phyloP scores from a whole-genome alignment of 257 asterid genomes.

The Gentiana straminea region DNA sequence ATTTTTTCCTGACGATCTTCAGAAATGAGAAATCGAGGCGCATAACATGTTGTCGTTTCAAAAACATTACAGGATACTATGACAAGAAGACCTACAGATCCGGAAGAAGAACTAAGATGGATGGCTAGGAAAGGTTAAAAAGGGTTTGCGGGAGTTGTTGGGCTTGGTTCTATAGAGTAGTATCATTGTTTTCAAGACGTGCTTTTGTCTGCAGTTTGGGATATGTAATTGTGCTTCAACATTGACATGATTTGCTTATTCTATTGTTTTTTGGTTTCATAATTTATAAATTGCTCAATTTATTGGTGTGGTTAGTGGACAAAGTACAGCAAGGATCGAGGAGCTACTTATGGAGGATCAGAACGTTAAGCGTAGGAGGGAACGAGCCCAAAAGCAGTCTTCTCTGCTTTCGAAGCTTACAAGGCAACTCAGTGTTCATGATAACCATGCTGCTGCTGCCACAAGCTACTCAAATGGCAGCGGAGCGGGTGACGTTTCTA shows the following conservation, averaged over 20 bases:
- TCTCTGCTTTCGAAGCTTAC: conserved; percentile 22
- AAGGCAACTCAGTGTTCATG: conserved; percentile 18
- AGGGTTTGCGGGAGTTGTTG: no score
- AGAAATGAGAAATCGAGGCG: background rate
- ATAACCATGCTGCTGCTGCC: conserved; percentile 19
- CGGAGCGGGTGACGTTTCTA: conserved; percentile 12
- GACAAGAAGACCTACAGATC: conserved; percentile 83
- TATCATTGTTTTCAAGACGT: no score
- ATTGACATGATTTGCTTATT: background rate
- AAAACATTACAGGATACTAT: conserved; percentile 51
- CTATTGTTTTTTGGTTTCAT: background rate
- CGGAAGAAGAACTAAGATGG: conserved; percentile 97
- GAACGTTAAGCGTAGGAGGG: conserved; percentile 22
- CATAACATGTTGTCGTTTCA: background rate
- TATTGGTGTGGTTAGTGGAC: conserved; percentile 16
- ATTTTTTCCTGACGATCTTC: background rate
- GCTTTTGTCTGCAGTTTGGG: background rate
- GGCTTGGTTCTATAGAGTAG: no score
- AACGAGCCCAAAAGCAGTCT: conserved; percentile 19
- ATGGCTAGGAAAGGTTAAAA: conserved; percentile 39
- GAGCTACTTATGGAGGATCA: conserved; percentile 25
- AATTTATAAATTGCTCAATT: conserved; percentile 4
- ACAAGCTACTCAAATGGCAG: conserved; percentile 13
- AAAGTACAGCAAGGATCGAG: conserved; percentile 20
- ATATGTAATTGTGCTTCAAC: background rate